phyloP scores from a whole-genome alignment of 1,139 yeast genomes.

The Kodamaea suecica region DNA sequence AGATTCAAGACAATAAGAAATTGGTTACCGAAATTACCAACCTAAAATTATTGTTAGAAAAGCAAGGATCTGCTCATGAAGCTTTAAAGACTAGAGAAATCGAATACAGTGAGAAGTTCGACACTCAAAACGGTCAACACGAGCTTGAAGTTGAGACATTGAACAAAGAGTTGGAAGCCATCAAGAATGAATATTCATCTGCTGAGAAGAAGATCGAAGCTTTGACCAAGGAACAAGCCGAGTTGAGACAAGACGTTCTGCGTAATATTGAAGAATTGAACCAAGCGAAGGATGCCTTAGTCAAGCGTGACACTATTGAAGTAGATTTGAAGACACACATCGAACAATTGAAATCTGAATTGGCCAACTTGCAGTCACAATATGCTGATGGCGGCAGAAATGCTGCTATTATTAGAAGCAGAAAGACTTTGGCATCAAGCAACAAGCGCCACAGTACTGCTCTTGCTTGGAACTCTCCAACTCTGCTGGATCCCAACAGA shows the following conservation, averaged over 20 bases:
- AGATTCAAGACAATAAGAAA: conserved; percentile 76
- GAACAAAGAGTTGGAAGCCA: conserved; percentile 54
- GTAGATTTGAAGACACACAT: conserved; percentile 67
- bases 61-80: conserved; percentile 57
- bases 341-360: conserved; percentile 64
- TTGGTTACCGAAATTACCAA: conserved; percentile 60
- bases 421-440: conserved; percentile 29
- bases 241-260: conserved; percentile 60
- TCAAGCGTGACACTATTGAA: conserved; percentile 65
- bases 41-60: conserved; percentile 54
- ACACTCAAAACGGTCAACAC: conserved; percentile 46
- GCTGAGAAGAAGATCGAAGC: conserved; percentile 64
- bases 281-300: conserved; percentile 57
- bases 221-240: conserved; percentile 62
- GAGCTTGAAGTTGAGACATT: conserved; percentile 49
- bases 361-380: conserved; percentile 50
- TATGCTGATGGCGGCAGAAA: conserved; percentile 10
- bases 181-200: conserved; percentile 57
- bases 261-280: conserved; percentile 61
- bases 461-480: conserved; percentile 33
- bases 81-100: conserved; percentile 53
- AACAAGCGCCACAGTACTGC: conserved; percentile 45
- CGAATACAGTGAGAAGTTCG: conserved; percentile 49
- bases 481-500: conserved; percentile 33
- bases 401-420: conserved; percentile 14